phyloP scores from a whole-genome alignment of 306 rosid species.

The Begonia fuchsioides region DNA sequence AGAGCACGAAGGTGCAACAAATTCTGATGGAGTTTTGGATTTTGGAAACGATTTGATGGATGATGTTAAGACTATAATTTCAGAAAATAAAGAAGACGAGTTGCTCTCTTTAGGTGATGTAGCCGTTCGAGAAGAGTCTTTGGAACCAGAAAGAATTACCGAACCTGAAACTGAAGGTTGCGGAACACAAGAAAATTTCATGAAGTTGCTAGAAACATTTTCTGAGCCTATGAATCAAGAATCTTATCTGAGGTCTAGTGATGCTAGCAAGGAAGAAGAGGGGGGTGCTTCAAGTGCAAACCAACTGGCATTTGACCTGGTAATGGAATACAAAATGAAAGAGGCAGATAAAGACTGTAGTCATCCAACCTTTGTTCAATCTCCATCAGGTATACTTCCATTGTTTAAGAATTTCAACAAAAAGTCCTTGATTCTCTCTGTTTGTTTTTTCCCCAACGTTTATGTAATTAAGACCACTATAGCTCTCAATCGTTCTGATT shows the following conservation, averaged over 20 bases:
- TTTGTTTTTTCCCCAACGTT: background rate
- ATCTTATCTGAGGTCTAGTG: constrained; percentile 15
- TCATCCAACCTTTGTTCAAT: constrained; percentile 14
- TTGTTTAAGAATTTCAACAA: background rate
- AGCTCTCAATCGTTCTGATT: background rate
- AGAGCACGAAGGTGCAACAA: constrained; percentile 12
- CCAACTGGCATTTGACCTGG: constrained; percentile 12
- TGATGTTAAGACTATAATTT: constrained; percentile 14
- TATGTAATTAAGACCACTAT: too few relatives aligned
- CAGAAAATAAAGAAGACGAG: constrained; percentile 13
- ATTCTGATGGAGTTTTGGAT: constrained; percentile 14
- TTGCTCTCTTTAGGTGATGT: constrained; percentile 8
- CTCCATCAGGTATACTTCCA: constrained; percentile 29
- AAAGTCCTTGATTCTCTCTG: constrained; percentile 2
- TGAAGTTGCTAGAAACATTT: too few relatives aligned
- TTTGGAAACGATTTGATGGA: constrained; percentile 10
- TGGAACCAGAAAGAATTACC: constrained; percentile 13
- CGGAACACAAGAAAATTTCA: too few relatives aligned
- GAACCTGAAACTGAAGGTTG: constrained; percentile 13
- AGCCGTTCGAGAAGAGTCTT: constrained; percentile 11
- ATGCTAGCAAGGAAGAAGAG: constrained; percentile 10
- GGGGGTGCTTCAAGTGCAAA: constrained; percentile 18
- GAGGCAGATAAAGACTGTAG: constrained; percentile 4
- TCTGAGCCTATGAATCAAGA: constrained; percentile 17
- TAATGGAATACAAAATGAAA: constrained; percentile 25